These are phyloP conservation scores for Trichoderma atroviride DNA, from an alignment of 2,329 filamentous ascomycete genomes.

Conservation along the genomic window DNA sequence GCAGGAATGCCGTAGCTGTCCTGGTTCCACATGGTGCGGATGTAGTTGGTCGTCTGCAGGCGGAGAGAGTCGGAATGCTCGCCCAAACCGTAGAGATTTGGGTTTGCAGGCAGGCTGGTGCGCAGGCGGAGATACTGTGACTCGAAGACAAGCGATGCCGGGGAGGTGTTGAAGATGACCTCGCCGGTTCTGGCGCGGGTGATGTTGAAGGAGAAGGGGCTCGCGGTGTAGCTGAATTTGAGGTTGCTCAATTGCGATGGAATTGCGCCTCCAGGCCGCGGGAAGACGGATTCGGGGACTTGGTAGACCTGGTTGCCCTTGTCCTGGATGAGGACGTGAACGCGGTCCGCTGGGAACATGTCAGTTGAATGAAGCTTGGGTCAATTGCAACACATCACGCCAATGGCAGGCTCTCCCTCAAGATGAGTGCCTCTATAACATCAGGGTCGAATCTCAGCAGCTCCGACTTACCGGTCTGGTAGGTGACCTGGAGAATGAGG, in stretches of 20 bases:
- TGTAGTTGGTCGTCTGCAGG: conserved; percentile 64
- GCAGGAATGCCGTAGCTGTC: conserved; percentile 66
- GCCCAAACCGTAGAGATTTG: conserved; percentile 76
- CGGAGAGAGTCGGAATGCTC: conserved; percentile 74
- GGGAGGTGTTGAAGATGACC: conserved; percentile 71
- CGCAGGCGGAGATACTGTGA: conserved; percentile 75
- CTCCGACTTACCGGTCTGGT: conserved; percentile 36
- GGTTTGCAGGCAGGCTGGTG: conserved; percentile 68
- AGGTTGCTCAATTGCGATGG: conserved; percentile 46
- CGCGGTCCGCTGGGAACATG: conserved; percentile 56
- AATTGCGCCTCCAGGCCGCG: conserved; percentile 47
- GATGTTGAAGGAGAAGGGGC: conserved; percentile 70
- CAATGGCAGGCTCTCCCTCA: neutral
- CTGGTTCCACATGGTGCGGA: conserved; percentile 69
- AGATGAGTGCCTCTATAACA: neutral
- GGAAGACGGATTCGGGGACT: conserved; percentile 69
- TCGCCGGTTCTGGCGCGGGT: conserved; percentile 44
- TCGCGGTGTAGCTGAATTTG: conserved; percentile 46
- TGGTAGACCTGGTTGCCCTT: conserved; percentile 71
- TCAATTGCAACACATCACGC: neutral
- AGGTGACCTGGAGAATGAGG: conserved; percentile 63
- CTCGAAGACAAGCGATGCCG: conserved; percentile 70
- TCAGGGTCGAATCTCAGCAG: neutral
- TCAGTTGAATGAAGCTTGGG: neutral
- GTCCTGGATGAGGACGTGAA: conserved; percentile 76